phyloP scores from a whole-genome alignment of 169 alveolate species.

The Eimeria nieschulzi region DNA sequence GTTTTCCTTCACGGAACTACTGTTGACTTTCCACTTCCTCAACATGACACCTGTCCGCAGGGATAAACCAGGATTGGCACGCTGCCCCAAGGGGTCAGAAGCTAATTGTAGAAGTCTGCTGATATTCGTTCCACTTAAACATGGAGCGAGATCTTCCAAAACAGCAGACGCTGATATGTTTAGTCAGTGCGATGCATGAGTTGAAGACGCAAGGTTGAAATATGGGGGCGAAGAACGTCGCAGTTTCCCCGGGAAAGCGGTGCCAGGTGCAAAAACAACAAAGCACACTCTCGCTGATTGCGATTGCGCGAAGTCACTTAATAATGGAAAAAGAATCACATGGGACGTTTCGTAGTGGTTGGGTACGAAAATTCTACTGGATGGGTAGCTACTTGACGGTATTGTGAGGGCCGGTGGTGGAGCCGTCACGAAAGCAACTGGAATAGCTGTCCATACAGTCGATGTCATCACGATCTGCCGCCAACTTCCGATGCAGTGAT shows the following conservation, averaged over 20 bases:
- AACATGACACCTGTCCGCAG: neutral
- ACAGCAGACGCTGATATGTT: neutral
- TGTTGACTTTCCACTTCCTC: constrained; percentile 16
- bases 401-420: neutral
- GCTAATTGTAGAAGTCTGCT: constrained; percentile 2
- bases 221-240: neutral
- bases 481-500: too few relatives aligned
- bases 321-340: constrained; percentile 2
- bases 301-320: constrained; percentile 54
- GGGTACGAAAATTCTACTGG: neutral
- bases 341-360: neutral
- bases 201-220: neutral
- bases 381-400: constrained; percentile 49
- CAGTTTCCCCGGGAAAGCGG: constrained; percentile 22
- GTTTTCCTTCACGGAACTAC: neutral
- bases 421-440: neutral
- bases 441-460: constrained; percentile 51
- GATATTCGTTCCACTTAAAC: neutral
- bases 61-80: neutral
- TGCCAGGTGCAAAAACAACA: neutral
- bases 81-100: neutral
- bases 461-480: too few relatives aligned
- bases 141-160: neutral
- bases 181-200: constrained; percentile 42
- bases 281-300: constrained; percentile 38